Percentiles rank a stretch among this genome's conserved stretches.
Evolutionary conservation across 2,329 filamentous ascomycete genomes (phyloP).

Genomic region (Penicillium sp.): DNA sequence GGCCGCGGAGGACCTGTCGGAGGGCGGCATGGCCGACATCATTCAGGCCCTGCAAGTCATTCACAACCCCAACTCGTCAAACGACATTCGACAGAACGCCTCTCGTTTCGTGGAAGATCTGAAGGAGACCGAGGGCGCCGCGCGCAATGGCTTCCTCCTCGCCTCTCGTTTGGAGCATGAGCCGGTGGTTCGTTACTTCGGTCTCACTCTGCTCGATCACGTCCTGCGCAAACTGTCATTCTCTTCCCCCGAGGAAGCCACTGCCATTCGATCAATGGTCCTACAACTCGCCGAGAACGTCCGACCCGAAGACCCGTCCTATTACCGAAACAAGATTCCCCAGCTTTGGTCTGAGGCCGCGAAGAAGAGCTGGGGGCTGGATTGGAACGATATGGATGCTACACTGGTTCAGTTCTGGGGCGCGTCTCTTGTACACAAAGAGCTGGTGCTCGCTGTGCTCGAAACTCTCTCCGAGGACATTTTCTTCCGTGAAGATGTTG

Average conservation of each 20-base stretch:
- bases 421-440: slow-evolving; percentile 66
- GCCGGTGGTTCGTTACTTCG: slow-evolving; percentile 87
- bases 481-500: slow-evolving; percentile 85
- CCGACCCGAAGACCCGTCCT: slow-evolving; percentile 71
- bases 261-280: slow-evolving; percentile 73
- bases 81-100: slow-evolving; percentile 78
- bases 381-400: slow-evolving; percentile 94
- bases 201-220: slow-evolving; percentile 86
- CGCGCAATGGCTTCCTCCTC: slow-evolving; percentile 80
- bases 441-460: slow-evolving; percentile 83
- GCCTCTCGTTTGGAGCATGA: slow-evolving; percentile 75
- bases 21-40: slow-evolving; percentile 56
- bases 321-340: slow-evolving; percentile 88
- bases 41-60: slow-evolving; percentile 84
- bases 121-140: slow-evolving; percentile 77
- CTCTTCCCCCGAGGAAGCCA: slow-evolving; percentile 66
- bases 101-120: slow-evolving; percentile 82
- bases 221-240: slow-evolving; percentile 84
- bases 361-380: slow-evolving; percentile 87
- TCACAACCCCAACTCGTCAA: slow-evolving; percentile 78
- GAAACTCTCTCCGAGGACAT: slow-evolving; percentile 94
- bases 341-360: slow-evolving; percentile 94
- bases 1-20: slow-evolving; percentile 39
- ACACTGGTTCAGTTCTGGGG: slow-evolving; percentile 80
- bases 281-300: slow-evolving; percentile 75